A percentile compares a stretch with the other conserved stretches of the same genome.
These are phyloP conservation scores for Chernovozyma aurita DNA, from an alignment of 1,139 yeast genomes.

Conservation along the genomic window DNA sequence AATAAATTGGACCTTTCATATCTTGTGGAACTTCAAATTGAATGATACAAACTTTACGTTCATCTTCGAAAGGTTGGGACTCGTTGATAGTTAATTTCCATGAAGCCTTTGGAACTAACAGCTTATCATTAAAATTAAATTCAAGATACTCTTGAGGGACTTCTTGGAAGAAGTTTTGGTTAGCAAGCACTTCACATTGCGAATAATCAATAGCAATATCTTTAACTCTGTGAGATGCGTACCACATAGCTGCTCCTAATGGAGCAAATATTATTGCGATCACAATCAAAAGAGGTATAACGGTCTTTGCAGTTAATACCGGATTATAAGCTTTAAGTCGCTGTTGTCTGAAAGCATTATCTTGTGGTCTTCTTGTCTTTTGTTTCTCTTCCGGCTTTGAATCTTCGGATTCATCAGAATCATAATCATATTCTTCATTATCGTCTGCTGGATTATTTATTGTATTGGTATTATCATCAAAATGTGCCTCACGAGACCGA, in stretches of 20 bases:
- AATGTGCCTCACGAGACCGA: neutral
- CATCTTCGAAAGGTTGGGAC: slow-evolving; percentile 49
- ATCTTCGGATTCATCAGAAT: slow-evolving; percentile 17
- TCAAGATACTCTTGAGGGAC: slow-evolving; percentile 59
- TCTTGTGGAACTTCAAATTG: slow-evolving; percentile 76
- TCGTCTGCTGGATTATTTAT: neutral
- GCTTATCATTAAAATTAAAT: slow-evolving; percentile 18
- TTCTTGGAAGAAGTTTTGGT: slow-evolving; percentile 44
- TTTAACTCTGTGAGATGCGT: slow-evolving; percentile 72
- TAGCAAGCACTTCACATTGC: slow-evolving; percentile 63
- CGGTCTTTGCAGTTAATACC: slow-evolving; percentile 85
- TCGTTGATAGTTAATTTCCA: slow-evolving; percentile 63
- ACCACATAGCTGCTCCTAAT: slow-evolving; percentile 85
- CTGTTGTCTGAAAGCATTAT: slow-evolving; percentile 64
- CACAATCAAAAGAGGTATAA: slow-evolving; percentile 70
- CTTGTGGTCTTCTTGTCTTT: slow-evolving; percentile 50
- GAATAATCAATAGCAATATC: slow-evolving; percentile 81
- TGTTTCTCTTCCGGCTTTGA: slow-evolving; percentile 20
- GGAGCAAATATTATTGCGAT: slow-evolving; percentile 86
- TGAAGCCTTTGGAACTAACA: slow-evolving; percentile 8
- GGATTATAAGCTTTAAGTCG: slow-evolving; percentile 50
- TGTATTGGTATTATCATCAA: neutral
- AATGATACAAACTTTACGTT: slow-evolving; percentile 63
- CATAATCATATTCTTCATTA: slow-evolving; percentile 11
- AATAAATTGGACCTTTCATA: slow-evolving; percentile 70